These are phyloP conservation scores for Nicotiana obtusifolia DNA, from an alignment of 257 asterid genomes.

Conservation along the genomic window DNA sequence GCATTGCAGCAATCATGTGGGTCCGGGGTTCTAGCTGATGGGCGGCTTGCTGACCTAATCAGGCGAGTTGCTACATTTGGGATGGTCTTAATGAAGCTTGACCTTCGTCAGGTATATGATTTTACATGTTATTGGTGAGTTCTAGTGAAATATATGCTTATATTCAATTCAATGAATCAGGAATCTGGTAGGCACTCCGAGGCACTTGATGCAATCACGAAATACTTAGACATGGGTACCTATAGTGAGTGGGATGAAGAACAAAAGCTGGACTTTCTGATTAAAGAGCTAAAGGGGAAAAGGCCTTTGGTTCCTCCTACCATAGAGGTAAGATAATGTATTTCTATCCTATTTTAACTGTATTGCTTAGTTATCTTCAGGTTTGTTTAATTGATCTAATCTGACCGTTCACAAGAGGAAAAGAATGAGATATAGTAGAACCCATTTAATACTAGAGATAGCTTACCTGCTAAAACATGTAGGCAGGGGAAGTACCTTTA, in stretches of 20 bases:
- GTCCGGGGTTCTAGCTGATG: conserved; percentile 88
- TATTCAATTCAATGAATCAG: conserved; percentile 36
- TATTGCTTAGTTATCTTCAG: not conserved
- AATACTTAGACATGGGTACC: conserved; percentile 80
- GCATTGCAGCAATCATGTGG: conserved; percentile 80
- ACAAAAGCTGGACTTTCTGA: conserved; percentile 73
- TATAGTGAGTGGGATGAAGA: conserved; percentile 97
- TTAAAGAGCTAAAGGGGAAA: conserved; percentile 88
- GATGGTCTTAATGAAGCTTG: conserved; percentile 94
- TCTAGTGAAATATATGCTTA: not conserved
- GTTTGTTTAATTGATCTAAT: not conserved
- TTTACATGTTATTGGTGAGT: not conserved
- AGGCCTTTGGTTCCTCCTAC: conserved; percentile 83
- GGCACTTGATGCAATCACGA: conserved; percentile 86
- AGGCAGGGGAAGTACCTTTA: not conserved
- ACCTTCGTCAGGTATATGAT: conserved; percentile 86
- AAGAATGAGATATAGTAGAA: not conserved
- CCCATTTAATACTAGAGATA: not conserved
- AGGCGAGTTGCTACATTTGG: conserved; percentile 90
- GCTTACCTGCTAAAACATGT: not conserved
- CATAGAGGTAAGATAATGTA: conserved; percentile 49
- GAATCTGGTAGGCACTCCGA: conserved; percentile 94
- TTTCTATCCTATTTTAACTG: not conserved
- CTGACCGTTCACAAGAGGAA: not conserved
- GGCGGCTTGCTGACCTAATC: conserved; percentile 81